Evolutionary conservation across 1,284 basidiomycete species (phyloP).

Genomic region (Ceratobasidium sp.): DNA sequence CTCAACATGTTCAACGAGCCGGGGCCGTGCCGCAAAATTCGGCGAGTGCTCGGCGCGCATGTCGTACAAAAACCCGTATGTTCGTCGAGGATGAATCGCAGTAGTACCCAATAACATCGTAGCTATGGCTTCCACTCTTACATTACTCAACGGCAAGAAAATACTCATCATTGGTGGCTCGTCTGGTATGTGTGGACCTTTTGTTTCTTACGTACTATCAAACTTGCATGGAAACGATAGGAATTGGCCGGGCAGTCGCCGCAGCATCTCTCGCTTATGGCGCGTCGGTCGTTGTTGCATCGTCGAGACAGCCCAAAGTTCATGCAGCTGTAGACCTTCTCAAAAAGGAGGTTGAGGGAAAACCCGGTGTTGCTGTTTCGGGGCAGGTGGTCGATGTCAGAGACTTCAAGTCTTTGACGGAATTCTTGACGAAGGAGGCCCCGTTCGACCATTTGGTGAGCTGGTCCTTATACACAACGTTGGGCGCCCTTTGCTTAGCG

Average conservation of each 20-base stretch:
- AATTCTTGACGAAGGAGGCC: constrained; percentile 21
- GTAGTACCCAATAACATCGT: too few species aligned
- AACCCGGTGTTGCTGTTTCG: neutral
- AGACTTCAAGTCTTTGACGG: neutral
- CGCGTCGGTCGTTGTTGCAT: too few species aligned
- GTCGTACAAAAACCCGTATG: too few species aligned
- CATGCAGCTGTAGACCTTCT: constrained; percentile 27
- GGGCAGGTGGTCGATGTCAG: constrained; percentile 6
- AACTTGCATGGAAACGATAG: neutral
- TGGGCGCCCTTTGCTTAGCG: neutral
- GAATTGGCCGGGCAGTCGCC: too few species aligned
- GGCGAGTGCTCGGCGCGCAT: too few species aligned
- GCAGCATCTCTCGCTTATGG: too few species aligned
- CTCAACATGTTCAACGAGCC: too few species aligned
- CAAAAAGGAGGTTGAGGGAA: neutral
- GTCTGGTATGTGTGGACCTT: neutral
- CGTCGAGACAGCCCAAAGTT: constrained; percentile 23
- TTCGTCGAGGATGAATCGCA: too few species aligned
- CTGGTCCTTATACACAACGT: too few species aligned
- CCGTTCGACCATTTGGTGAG: constrained; percentile 28
- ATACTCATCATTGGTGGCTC: neutral
- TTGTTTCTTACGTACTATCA: neutral
- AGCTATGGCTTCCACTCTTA: neutral
- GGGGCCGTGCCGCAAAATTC: too few species aligned
- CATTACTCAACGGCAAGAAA: too few species aligned